Conservation (phyloP, 2,329 filamentous ascomycete genomes). For the Colletotrichum echinochloae region DNA sequence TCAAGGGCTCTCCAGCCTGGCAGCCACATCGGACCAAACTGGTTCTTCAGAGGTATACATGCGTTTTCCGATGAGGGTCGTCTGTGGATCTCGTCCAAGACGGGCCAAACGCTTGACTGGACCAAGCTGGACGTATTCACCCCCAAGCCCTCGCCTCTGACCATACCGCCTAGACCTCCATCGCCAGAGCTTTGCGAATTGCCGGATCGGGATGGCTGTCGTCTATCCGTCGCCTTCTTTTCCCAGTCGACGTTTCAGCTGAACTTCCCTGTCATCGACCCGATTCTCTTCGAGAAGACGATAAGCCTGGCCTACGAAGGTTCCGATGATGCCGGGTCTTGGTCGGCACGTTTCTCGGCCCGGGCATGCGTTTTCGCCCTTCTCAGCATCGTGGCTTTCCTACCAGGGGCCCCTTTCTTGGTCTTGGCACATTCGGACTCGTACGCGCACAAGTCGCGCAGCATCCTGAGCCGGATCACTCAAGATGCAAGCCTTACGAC, state of each 20-base stretch:
- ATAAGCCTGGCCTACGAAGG: neutral
- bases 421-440: neutral
- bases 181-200: neutral
- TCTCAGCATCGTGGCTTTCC: neutral
- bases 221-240: neutral
- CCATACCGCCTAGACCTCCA: neutral
- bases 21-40: constrained; percentile 22
- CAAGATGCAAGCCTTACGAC: neutral
- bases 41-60: constrained; percentile 31
- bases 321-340: neutral
- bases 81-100: constrained; percentile 18
- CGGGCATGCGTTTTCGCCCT: neutral
- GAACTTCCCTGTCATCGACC: constrained; percentile 6
- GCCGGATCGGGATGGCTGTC: neutral
- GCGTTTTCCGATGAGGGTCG: constrained; percentile 19
- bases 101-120: constrained; percentile 23
- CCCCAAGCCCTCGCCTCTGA: neutral
- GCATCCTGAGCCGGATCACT: neutral
- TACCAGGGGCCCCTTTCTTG: neutral
- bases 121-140: constrained; percentile 14
- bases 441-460: neutral
- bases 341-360: neutral
- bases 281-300: constrained; percentile 1
- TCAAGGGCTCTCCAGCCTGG: neutral
- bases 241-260: neutral